phyloP scores from a whole-genome alignment of 805 yeast species.

The Hanseniaspora occidentalis region DNA sequence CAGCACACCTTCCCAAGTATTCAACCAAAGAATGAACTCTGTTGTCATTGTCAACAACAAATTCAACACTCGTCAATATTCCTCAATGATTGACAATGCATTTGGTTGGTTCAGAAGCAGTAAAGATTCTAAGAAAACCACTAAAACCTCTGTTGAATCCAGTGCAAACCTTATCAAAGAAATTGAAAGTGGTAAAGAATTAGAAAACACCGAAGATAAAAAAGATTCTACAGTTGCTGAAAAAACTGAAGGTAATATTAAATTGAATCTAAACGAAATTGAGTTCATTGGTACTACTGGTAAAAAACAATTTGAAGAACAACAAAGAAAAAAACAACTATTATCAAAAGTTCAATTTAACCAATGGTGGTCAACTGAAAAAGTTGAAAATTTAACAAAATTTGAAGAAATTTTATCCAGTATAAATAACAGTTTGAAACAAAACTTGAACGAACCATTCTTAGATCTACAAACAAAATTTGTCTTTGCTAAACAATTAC shows the following conservation, averaged over 20 bases:
- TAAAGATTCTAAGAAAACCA: not conserved
- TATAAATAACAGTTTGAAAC: conserved; percentile 8
- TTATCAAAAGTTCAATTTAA: not conserved
- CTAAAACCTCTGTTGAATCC: not conserved
- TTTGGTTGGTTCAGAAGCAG: not conserved
- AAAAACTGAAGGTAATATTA: not conserved
- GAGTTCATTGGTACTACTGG: not conserved
- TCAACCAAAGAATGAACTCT: too few relatives aligned
- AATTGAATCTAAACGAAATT: not conserved
- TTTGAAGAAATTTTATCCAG: conserved; percentile 2
- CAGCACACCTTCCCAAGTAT: too few relatives aligned
- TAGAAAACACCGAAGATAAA: not conserved
- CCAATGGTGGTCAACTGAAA: not conserved
- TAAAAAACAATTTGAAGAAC: not conserved
- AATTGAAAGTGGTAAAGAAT: not conserved
- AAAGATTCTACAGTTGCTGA: not conserved
- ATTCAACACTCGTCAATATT: not conserved
- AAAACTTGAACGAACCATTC: conserved; percentile 14
- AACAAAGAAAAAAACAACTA: not conserved
- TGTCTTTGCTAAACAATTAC: conserved; percentile 23
- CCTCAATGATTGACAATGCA: not conserved
- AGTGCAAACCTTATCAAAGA: not conserved
- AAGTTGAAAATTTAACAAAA: not conserved
- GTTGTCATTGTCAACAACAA: too few relatives aligned
- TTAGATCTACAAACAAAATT: conserved; percentile 24